Percentiles rank a stretch among this genome's conserved stretches.
phyloP scores from a whole-genome alignment of 805 yeast species.

The Wickerhamiella bombiphila region DNA sequence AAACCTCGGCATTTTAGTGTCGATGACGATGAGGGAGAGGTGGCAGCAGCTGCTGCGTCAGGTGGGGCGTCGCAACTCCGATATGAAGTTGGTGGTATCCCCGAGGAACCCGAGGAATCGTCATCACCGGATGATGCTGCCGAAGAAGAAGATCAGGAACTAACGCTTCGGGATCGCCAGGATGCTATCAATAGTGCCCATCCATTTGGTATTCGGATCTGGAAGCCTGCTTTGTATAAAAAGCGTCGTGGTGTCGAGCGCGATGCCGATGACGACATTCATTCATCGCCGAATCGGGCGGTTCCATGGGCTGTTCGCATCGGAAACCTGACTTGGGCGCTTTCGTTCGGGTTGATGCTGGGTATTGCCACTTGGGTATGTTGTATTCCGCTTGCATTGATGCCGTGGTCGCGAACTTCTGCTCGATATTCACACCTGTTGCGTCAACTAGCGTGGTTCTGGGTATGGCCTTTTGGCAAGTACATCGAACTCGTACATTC shows the following conservation, averaged over 20 bases:
- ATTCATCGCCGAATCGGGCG: slow-evolving; percentile 44
- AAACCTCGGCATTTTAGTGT: no score
- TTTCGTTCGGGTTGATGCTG: slow-evolving; percentile 55
- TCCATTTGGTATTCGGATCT: slow-evolving; percentile 94
- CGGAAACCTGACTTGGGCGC: slow-evolving; percentile 60
- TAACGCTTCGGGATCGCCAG: slow-evolving; percentile 81
- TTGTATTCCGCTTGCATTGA: slow-evolving; percentile 33
- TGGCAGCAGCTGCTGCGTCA: neutral
- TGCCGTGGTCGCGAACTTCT: slow-evolving; percentile 25
- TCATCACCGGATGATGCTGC: neutral
- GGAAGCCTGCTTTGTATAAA: slow-evolving; percentile 96
- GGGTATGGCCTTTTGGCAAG: slow-evolving; percentile 66
- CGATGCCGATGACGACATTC: slow-evolving; percentile 87
- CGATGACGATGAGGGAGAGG: slow-evolving; percentile 11
- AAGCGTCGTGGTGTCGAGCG: slow-evolving; percentile 81
- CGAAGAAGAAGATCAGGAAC: slow-evolving; percentile 41
- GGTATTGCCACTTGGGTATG: slow-evolving; percentile 25
- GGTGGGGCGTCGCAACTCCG: neutral
- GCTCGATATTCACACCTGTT: slow-evolving; percentile 37
- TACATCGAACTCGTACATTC: slow-evolving; percentile 67
- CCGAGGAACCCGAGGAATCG: neutral
- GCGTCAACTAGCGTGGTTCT: slow-evolving; percentile 29
- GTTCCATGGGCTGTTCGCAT: slow-evolving; percentile 49
- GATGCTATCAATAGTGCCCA: slow-evolving; percentile 93
- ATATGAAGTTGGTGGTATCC: neutral